These are phyloP conservation scores for Parathielavia hyrcaniae DNA, from an alignment of 495 filamentous ascomycete species.

Conservation along the genomic window DNA sequence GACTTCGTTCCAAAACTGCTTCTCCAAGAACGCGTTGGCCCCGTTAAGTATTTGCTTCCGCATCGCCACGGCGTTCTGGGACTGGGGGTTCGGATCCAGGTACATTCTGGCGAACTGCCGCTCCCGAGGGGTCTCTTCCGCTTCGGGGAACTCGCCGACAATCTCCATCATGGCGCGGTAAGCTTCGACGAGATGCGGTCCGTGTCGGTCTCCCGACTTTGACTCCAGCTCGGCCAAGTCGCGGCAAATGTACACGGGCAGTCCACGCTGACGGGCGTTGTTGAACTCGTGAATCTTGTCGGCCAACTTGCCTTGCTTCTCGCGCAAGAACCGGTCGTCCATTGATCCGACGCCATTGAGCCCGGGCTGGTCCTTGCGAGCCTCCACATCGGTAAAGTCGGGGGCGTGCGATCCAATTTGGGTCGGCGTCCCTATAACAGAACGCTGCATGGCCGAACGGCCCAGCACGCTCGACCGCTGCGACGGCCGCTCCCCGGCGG, in stretches of 20 bases:
- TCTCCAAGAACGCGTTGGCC: conserved; percentile 69
- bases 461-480: conserved; percentile 61
- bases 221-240: conserved; percentile 66
- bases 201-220: conserved; percentile 57
- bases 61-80: conserved; percentile 52
- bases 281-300: conserved; percentile 74
- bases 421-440: conserved; percentile 73
- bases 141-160: conserved; percentile 55
- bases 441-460: conserved; percentile 63
- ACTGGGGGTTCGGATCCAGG: conserved; percentile 61
- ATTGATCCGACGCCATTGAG: conserved; percentile 39
- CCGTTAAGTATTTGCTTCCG: conserved; percentile 72
- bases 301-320: conserved; percentile 73
- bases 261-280: conserved; percentile 56
- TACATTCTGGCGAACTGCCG: conserved; percentile 72
- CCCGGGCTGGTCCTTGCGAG: conserved; percentile 44
- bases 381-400: conserved; percentile 61
- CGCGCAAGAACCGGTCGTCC: conserved; percentile 65
- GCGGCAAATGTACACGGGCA: conserved; percentile 60
- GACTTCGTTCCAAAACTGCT: conserved; percentile 62
- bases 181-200: conserved; percentile 64
- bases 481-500: conserved; percentile 32
- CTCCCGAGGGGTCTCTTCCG: conserved; percentile 55
- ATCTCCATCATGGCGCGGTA: conserved; percentile 74
- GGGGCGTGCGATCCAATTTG: conserved; percentile 51